Percentiles rank a stretch among this genome's conserved stretches.
Evolutionary conservation across 2,329 filamentous ascomycete genomes (phyloP).

Genomic region (Fusarium papillatum): DNA sequence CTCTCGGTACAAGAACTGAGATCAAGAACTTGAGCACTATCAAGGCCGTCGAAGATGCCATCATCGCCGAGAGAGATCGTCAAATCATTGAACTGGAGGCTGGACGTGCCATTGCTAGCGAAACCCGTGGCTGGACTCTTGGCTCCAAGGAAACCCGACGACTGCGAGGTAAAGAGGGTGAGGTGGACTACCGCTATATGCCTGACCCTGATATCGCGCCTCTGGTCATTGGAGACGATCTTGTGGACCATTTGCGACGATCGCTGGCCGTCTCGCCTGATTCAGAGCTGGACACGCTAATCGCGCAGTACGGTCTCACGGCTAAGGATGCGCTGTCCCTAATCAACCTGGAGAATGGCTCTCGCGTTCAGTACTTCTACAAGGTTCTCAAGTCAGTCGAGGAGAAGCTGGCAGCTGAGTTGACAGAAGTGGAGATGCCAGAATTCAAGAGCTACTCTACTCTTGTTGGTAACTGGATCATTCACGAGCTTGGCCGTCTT

Average conservation of each 20-base stretch:
- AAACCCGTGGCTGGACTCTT: constrained; percentile 94
- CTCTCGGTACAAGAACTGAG: constrained; percentile 88
- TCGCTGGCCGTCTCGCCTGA: constrained; percentile 83
- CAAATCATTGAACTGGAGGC: constrained; percentile 86
- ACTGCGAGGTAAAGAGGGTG: constrained; percentile 93
- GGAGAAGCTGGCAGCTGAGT: constrained; percentile 41
- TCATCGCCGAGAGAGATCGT: constrained; percentile 89
- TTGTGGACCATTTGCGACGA: constrained; percentile 73
- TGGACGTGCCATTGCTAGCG: constrained; percentile 82
- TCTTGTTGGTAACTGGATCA: constrained; percentile 74
- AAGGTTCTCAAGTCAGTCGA: constrained; percentile 69
- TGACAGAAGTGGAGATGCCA: constrained; percentile 27
- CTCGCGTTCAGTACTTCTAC: constrained; percentile 86
- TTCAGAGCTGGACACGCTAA: constrained; percentile 73
- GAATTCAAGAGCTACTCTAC: constrained; percentile 56
- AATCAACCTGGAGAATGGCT: constrained; percentile 82
- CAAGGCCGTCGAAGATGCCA: constrained; percentile 95
- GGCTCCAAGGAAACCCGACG: constrained; percentile 85
- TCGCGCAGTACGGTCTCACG: constrained; percentile 75
- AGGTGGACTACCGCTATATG: constrained; percentile 99
- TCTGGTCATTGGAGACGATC: constrained; percentile 78
- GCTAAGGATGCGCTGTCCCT: constrained; percentile 88
- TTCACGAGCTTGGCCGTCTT: constrained; percentile 81
- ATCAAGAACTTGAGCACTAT: constrained; percentile 98
- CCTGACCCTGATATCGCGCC: constrained; percentile 93